A percentile compares a stretch with the other conserved stretches of the same genome.
Conservation (phyloP, 345 rosid genomes). For the Sonneratia caseolaris region DNA sequence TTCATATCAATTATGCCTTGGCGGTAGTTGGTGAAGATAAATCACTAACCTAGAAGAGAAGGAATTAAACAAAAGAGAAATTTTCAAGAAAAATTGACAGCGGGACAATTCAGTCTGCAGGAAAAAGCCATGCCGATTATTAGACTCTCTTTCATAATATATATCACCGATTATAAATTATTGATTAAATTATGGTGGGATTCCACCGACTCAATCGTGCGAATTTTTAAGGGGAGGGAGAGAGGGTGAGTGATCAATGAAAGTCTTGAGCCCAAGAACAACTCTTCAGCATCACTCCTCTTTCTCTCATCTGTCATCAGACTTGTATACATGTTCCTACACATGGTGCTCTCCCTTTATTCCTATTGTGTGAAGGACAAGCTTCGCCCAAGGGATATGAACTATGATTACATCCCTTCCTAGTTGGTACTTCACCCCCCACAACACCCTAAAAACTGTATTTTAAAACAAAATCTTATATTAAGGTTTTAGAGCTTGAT, state of each 20-base stretch:
- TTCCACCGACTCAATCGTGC: too few species aligned
- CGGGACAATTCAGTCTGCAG: too few species aligned
- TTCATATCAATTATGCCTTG: constrained; percentile 3
- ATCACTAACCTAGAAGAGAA: neutral
- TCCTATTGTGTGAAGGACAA: constrained; percentile 33
- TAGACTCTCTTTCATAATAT: too few species aligned
- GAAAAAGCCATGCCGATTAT: too few species aligned
- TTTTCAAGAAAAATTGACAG: too few species aligned
- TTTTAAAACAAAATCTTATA: too few species aligned
- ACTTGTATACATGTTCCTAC: neutral
- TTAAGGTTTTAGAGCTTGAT: too few species aligned
- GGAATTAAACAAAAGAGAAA: too few species aligned
- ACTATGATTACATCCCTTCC: constrained; percentile 31
- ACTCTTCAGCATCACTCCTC: constrained; percentile 33
- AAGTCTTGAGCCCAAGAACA: constrained; percentile 2
- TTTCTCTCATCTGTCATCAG: neutral
- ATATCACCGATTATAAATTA: too few species aligned
- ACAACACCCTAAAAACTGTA: too few species aligned
- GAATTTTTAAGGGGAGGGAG: neutral
- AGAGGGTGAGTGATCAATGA: neutral
- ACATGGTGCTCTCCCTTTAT: constrained; percentile 5
- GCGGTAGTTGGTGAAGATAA: constrained; percentile 15
- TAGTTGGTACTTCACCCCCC: neutral
- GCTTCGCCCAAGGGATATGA: constrained; percentile 30
- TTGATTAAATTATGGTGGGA: too few species aligned